phyloP scores from a whole-genome alignment of 2,329 filamentous ascomycete species.

The Leptographium galeiforme region DNA sequence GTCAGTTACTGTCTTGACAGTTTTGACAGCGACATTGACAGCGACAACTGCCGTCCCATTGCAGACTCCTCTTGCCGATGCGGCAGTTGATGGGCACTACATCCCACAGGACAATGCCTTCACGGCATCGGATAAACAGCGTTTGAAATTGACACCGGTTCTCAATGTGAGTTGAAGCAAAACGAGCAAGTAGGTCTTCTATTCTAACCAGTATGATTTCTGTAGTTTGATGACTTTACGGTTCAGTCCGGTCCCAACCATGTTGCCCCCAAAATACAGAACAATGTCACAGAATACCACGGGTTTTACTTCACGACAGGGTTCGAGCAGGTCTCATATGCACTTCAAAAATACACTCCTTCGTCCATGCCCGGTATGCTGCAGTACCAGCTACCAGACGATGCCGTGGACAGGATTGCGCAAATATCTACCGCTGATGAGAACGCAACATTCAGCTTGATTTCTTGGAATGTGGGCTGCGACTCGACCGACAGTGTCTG shows the following conservation, averaged over 20 bases:
- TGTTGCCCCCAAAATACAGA: slow-evolving; percentile 1
- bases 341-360: slow-evolving; percentile 5
- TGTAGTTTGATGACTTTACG: slow-evolving; percentile 13
- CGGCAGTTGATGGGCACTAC: too few species aligned
- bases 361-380: slow-evolving; percentile 14
- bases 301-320: slow-evolving; percentile 22
- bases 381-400: slow-evolving; percentile 15
- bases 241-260: not conserved
- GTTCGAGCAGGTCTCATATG: slow-evolving; percentile 18
- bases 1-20: not conserved
- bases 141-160: not conserved
- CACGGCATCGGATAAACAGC: too few species aligned
- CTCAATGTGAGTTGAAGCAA: not conserved
- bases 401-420: slow-evolving; percentile 11
- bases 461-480: slow-evolving; percentile 25
- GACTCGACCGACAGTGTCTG: slow-evolving; percentile 20
- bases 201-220: not conserved
- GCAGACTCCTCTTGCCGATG: not conserved
- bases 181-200: not conserved
- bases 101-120: too few species aligned
- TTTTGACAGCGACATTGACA: not conserved
- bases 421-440: slow-evolving; percentile 14
- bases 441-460: slow-evolving; percentile 23
- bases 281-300: slow-evolving; percentile 13
- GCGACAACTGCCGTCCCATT: not conserved